Conservation (phyloP, 331 rosid species). For the Quercus tomentella region DNA sequence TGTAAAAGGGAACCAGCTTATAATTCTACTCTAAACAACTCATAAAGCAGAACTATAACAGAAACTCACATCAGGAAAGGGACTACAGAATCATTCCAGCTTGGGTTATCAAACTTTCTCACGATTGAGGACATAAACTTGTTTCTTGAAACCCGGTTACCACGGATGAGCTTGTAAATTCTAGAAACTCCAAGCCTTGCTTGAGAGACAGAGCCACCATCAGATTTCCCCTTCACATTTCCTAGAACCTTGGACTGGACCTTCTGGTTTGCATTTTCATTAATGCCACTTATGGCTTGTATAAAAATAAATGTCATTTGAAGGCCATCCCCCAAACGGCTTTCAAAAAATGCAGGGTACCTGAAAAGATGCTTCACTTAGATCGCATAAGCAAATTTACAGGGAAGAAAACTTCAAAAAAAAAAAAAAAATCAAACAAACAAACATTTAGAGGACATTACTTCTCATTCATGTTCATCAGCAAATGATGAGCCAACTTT, state of each 20-base stretch:
- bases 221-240: constrained; percentile 64
- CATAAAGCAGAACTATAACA: background rate
- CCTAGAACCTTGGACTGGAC: constrained; percentile 43
- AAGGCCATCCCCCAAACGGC: constrained; percentile 98
- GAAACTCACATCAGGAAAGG: constrained; percentile 82
- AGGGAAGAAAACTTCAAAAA: background rate
- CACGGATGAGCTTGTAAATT: constrained; percentile 97
- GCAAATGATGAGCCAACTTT: constrained; percentile 91
- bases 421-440: no score
- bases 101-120: constrained; percentile 80
- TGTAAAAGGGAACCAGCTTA: constrained; percentile 30
- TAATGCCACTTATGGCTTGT: constrained; percentile 48
- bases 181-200: constrained; percentile 96
- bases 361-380: constrained; percentile 50
- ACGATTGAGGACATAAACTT: constrained; percentile 93
- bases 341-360: constrained; percentile 98
- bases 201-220: constrained; percentile 63
- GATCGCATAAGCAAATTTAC: constrained; percentile 8
- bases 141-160: constrained; percentile 83
- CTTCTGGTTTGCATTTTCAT: constrained; percentile 48
- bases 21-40: constrained; percentile 18
- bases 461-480: constrained; percentile 98
- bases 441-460: constrained; percentile 31
- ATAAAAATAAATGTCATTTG: constrained; percentile 88
- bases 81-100: constrained; percentile 61